Percentiles rank a stretch among this genome's conserved stretches.
Evolutionary conservation across 495 filamentous ascomycete genomes (phyloP).

Genomic region (Recurvomyces mirabilis): DNA sequence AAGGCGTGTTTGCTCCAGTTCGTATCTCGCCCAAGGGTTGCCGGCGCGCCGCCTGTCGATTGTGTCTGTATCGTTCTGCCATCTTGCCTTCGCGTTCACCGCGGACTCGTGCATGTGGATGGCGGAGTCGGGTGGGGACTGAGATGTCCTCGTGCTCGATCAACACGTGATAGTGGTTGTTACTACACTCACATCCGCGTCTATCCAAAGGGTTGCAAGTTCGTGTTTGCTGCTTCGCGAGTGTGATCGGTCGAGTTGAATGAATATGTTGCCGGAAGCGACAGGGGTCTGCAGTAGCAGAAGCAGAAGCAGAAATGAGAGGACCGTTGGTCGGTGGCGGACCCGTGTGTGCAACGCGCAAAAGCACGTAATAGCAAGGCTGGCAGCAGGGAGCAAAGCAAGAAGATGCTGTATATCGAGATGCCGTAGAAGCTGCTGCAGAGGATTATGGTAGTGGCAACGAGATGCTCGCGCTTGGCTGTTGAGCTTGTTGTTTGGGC

Average conservation of each 20-base stretch:
- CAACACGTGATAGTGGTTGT: constrained; percentile 3
- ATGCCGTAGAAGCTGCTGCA: neutral
- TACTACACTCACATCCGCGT: neutral
- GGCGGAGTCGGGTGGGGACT: neutral
- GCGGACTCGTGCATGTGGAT: neutral
- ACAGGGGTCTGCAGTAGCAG: neutral
- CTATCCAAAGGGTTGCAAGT: neutral
- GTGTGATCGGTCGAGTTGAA: neutral
- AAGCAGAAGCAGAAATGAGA: neutral
- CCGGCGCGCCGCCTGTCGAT: constrained; percentile 26
- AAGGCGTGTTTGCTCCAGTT: constrained; percentile 36
- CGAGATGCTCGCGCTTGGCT: neutral
- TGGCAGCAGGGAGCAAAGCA: too few species aligned
- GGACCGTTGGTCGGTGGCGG: neutral
- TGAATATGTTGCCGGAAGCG: neutral
- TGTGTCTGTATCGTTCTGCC: constrained; percentile 15
- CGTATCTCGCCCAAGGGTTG: constrained; percentile 42
- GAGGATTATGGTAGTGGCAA: neutral
- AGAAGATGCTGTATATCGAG: too few species aligned
- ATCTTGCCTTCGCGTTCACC: constrained; percentile 1
- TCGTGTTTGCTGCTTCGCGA: neutral
- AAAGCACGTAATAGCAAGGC: too few species aligned
- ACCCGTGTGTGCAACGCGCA: too few species aligned
- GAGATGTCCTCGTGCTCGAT: neutral
- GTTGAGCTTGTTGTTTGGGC: constrained; percentile 7